Percentiles rank a stretch among this genome's conserved stretches.
These are phyloP conservation scores for Cladosporium sp. DNA, from an alignment of 2,329 filamentous ascomycete species.

Conservation along the genomic window DNA sequence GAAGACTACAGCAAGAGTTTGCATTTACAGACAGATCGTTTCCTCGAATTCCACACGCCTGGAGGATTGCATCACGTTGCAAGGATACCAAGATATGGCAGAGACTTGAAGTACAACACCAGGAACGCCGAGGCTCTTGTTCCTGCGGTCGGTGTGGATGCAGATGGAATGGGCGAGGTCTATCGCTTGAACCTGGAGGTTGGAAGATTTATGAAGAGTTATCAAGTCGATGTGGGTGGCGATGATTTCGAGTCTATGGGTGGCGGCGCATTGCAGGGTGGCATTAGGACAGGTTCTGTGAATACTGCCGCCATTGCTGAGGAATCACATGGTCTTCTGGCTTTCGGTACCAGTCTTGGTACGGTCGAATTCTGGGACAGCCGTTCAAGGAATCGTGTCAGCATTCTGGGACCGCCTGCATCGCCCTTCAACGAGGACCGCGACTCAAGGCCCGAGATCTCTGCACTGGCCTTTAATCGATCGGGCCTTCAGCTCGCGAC, in stretches of 20 bases:
- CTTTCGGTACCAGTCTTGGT: conserved; percentile 91
- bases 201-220: conserved; percentile 90
- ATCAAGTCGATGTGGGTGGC: conserved; percentile 82
- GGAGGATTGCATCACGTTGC: conserved; percentile 82
- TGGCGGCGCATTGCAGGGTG: conserved; percentile 76
- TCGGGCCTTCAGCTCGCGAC: conserved; percentile 82
- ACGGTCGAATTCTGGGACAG: conserved; percentile 97
- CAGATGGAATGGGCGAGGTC: conserved; percentile 83
- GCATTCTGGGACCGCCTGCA: conserved; percentile 52
- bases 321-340: conserved; percentile 80
- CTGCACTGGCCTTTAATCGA: conserved; percentile 78
- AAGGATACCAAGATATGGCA: conserved; percentile 87
- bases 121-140: conserved; percentile 79
- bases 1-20: conserved; percentile 91
- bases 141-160: conserved; percentile 80
- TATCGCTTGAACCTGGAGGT: conserved; percentile 88
- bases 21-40: conserved; percentile 87
- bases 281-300: conserved; percentile 78
- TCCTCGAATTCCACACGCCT: conserved; percentile 88
- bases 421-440: conserved; percentile 17
- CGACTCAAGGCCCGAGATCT: conserved; percentile 60
- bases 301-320: conserved; percentile 86
- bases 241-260: conserved; percentile 67
- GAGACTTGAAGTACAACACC: conserved; percentile 81
- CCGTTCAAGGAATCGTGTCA: conserved; percentile 74